Evolutionary conservation across 352 stramenopile genomes (phyloP).

Genomic region (Globisporangium parvum): DNA sequence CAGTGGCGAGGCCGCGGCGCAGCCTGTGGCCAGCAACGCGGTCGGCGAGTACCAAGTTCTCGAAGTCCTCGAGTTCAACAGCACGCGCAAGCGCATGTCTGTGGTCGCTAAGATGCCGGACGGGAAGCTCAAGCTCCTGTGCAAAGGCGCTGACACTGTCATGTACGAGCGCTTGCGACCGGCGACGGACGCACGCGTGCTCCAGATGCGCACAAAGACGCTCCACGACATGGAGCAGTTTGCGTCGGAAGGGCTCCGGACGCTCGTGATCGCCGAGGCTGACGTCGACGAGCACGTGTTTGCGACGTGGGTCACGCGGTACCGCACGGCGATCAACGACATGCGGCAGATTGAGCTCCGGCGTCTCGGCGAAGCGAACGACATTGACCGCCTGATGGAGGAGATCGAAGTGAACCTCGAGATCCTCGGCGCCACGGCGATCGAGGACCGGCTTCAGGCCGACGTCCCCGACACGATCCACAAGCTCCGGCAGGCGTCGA

Average conservation of each 20-base stretch:
- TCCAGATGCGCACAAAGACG: conserved; percentile 56
- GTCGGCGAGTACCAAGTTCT: conserved; percentile 79
- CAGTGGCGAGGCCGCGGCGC: conserved; percentile 9
- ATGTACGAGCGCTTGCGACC: conserved; percentile 78
- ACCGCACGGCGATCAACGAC: conserved; percentile 76
- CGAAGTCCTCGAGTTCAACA: conserved; percentile 93
- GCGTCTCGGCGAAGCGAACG: conserved; percentile 60
- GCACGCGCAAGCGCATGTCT: conserved; percentile 94
- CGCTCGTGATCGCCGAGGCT: conserved; percentile 77
- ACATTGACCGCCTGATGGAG: conserved; percentile 80
- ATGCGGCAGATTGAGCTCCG: conserved; percentile 84
- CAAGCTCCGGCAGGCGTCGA: conserved; percentile 87
- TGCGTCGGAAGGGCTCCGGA: conserved; percentile 84
- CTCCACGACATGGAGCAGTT: conserved; percentile 87
- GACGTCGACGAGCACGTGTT: conserved; percentile 59
- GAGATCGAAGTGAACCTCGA: conserved; percentile 85
- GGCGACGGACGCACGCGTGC: conserved; percentile 37
- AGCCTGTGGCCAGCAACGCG: conserved; percentile 25
- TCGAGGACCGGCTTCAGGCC: conserved; percentile 92
- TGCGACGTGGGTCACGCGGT: conserved; percentile 56
- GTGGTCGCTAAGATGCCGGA: conserved; percentile 70
- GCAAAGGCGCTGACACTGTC: conserved; percentile 86
- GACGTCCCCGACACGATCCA: conserved; percentile 91
- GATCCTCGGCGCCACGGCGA: conserved; percentile 89
- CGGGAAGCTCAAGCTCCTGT: conserved; percentile 67